phyloP scores from a whole-genome alignment of 2,329 filamentous ascomycete species.

The Diplodia intermedia region DNA sequence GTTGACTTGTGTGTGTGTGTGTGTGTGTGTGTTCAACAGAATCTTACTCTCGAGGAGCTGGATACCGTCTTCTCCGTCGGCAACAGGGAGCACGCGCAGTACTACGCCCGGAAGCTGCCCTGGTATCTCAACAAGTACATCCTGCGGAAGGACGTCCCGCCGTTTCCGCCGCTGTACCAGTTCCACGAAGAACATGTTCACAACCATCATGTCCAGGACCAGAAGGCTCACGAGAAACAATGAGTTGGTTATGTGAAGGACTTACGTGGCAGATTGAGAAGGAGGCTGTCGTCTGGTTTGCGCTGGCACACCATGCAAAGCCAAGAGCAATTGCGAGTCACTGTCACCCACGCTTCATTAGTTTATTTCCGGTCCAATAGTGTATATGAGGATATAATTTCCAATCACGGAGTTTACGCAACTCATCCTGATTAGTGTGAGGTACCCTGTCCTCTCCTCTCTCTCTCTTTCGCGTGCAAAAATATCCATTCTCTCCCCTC shows the following conservation, averaged over 20 bases:
- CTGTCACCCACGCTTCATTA: neutral
- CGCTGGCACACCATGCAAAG: neutral
- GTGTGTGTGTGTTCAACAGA: slow-evolving; percentile 26
- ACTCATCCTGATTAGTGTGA: no score
- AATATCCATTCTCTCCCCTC: neutral
- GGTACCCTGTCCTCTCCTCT: neutral
- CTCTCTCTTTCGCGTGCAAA: neutral
- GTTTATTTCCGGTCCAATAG: neutral
- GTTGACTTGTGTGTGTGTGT: neutral
- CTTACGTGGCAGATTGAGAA: neutral
- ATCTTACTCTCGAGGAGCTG: slow-evolving; percentile 55
- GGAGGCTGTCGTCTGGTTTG: neutral
- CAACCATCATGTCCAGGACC: neutral
- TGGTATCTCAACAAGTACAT: slow-evolving; percentile 57
- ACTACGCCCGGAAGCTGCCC: slow-evolving; percentile 50
- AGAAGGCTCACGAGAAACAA: neutral
- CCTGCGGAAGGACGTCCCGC: slow-evolving; percentile 45
- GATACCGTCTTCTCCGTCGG: slow-evolving; percentile 61
- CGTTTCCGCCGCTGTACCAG: slow-evolving; percentile 47
- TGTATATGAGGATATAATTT: neutral
- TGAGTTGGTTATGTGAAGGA: neutral
- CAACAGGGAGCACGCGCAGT: slow-evolving; percentile 51
- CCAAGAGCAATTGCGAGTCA: neutral
- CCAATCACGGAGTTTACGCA: no score
- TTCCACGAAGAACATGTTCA: slow-evolving; percentile 38